Conservation (phyloP, 78 protist species). For the slime mould (Dictyostelium discoideum) region DNA sequence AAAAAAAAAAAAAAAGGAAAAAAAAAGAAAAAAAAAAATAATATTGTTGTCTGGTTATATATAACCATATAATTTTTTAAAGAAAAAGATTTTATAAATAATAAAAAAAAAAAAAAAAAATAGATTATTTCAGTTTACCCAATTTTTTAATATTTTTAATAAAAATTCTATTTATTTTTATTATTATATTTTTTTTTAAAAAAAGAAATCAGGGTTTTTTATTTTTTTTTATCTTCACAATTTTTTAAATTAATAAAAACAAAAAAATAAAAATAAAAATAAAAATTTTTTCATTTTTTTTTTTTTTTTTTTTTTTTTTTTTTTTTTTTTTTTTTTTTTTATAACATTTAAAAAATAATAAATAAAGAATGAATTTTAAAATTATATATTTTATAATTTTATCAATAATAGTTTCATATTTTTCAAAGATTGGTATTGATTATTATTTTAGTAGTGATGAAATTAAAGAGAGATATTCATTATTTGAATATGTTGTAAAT, state of each 20-base stretch:
- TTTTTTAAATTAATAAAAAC: no score
- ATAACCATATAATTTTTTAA: no score
- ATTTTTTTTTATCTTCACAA: no score
- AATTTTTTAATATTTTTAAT: no score
- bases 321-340: background rate
- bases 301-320: background rate
- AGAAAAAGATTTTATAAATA: no score
- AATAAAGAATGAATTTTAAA: background rate
- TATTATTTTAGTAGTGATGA: background rate
- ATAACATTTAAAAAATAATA: background rate
- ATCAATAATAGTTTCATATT: background rate
- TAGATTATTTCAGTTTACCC: no score
- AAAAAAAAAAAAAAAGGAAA: background rate
- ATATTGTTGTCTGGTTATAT: background rate
- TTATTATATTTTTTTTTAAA: no score
- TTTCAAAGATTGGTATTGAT: slow-evolving; percentile 1
- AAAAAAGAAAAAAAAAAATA: background rate
- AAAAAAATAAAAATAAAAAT: no score
- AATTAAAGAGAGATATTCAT: background rate
- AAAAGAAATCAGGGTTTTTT: no score
- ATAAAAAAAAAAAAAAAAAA: no score
- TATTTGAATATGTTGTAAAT: background rate
- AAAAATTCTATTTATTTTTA: no score
- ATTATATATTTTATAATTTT: background rate
- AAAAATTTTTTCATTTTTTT: background rate